Base-by-base conservation (phyloP, 257 asterid species). In the Solanum peruvianum region DNA sequence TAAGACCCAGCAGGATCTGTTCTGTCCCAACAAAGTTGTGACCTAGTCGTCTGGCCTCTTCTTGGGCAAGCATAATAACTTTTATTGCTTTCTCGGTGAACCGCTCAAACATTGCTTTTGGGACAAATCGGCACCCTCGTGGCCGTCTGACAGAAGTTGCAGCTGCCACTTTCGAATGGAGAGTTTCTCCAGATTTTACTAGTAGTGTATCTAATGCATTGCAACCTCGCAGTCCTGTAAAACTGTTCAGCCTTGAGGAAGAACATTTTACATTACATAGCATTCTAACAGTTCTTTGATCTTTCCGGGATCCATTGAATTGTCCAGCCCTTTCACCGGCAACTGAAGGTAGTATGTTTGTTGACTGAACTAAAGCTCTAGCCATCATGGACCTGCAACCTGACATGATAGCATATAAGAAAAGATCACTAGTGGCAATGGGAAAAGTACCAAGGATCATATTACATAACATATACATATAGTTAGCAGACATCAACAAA, bases 51-150 rank as follows among this genome's bases (percentile, higher is more conserved):
- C 98, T 94, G 27, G 99, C 96, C 94, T 97, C 99, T 93, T 97
- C 99, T 87, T 97, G 99, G 9, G 99, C 98, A 88, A 97, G 99
- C 98, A 97, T 97, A 85, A 97, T 94, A 33, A 97, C 99, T 88
- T 97, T 97, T 16, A 97, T 97, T 39, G 99, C 98, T 87, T 97
- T 97, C 87, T 97, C 99, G 0, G 99, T 97, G 89, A 97, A 97
- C 73, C 99, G 98, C 92, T 97, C 99, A 89, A 97, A 97, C 99
- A 97, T 97, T 81, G 98, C 98, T 60, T 92, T 92, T 29, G 98
- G 96, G 21, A 85, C 92, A 87, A 90, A 90, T 44, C 96, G 91
- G 70, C 89, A 84, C 52, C 88, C 91, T 66, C 86, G 91, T 85
- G 92, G 92, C 67, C 88, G 90, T 85, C 93, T 92, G 71, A 89